Conservation (phyloP, 768 basidiomycete species). For the Cantharellus cinnabarinus region DNA sequence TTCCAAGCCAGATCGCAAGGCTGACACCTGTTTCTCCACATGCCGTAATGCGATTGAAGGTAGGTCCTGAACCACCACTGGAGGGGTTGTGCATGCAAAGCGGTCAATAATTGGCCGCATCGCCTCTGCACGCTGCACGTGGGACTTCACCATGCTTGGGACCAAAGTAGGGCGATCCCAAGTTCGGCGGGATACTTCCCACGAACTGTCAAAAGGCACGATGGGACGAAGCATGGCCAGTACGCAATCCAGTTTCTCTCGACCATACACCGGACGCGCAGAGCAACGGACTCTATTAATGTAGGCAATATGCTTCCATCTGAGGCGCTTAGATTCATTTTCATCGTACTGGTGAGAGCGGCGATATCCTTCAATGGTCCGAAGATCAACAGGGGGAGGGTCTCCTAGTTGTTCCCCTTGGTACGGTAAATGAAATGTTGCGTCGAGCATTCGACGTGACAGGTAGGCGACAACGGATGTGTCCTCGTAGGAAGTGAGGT, state of each 20-base stretch:
- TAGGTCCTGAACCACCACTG: constrained; percentile 56
- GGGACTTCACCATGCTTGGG: constrained; percentile 41
- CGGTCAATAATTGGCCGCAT: constrained; percentile 34
- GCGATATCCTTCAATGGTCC: constrained; percentile 54
- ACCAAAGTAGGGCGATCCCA: constrained; percentile 24
- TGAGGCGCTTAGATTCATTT: constrained; percentile 30
- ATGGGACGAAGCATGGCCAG: constrained; percentile 26
- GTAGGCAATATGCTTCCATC: constrained; percentile 52
- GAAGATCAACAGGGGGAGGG: constrained; percentile 50
- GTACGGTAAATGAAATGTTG: constrained; percentile 32
- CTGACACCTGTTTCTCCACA: background rate
- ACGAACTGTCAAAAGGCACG: constrained; percentile 25
- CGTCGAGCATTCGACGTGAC: constrained; percentile 38
- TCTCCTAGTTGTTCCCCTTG: constrained; percentile 34
- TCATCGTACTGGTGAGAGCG: constrained; percentile 30
- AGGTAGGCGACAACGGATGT: constrained; percentile 31
- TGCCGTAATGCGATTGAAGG: constrained; percentile 15
- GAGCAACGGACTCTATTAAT: constrained; percentile 55
- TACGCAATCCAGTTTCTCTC: constrained; percentile 16
- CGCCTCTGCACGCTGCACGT: constrained; percentile 33
- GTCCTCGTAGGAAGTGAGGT: constrained; percentile 36
- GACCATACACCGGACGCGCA: constrained; percentile 18
- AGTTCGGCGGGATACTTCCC: constrained; percentile 8
- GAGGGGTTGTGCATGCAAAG: constrained; percentile 67
- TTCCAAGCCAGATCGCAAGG: constrained; percentile 15